Percentiles rank a stretch among this genome's conserved stretches.
Evolutionary conservation across 305 asterid species (phyloP).

Genomic region (Fraxinus sp.): DNA sequence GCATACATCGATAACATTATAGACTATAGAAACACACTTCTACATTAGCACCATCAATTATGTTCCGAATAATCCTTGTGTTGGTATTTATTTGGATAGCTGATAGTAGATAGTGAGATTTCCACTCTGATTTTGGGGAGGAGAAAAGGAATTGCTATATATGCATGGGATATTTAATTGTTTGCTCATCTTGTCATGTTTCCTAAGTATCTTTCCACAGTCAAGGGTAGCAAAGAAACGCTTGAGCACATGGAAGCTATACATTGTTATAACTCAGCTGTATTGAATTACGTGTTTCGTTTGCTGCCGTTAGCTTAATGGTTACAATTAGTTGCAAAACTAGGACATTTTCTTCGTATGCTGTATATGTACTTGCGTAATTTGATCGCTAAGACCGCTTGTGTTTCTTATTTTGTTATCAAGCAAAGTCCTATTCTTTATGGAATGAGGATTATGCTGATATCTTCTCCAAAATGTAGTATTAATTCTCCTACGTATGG

Average conservation of each 20-base stretch:
- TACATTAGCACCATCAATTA: neutral
- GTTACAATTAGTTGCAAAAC: neutral
- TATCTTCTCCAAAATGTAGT: neutral
- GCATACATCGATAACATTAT: neutral
- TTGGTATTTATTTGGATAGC: neutral
- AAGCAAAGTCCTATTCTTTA: neutral
- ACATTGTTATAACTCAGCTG: neutral
- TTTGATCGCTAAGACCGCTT: neutral
- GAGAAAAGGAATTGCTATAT: neutral
- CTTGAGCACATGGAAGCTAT: conserved; percentile 1
- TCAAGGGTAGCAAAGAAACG: neutral
- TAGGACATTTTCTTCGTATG: neutral
- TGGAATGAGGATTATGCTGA: neutral
- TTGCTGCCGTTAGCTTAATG: neutral
- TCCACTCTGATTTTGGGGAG: neutral
- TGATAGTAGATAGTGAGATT: neutral
- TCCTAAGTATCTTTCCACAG: neutral
- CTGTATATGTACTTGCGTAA: neutral
- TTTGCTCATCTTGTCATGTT: neutral
- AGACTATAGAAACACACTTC: neutral
- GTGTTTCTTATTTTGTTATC: neutral
- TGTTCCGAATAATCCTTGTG: neutral
- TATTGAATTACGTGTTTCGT: neutral
- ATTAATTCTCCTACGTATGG: neutral
- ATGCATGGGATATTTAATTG: neutral